phyloP scores from a whole-genome alignment of 2,329 filamentous ascomycete genomes.

The Fusarium heterosporum region DNA sequence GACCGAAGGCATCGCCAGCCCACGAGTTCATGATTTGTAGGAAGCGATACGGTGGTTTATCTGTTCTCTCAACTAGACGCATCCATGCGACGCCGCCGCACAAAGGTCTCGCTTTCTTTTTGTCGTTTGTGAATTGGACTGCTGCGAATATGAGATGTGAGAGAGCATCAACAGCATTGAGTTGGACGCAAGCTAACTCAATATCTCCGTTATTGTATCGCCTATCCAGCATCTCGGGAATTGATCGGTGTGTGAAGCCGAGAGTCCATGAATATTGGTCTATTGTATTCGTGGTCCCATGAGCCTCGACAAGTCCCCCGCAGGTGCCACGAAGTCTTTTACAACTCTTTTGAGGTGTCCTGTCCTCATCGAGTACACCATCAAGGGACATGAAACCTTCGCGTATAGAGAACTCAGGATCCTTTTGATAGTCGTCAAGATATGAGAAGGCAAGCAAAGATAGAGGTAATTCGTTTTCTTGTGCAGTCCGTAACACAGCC shows the following conservation, averaged over 20 bases:
- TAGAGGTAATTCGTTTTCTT: background rate
- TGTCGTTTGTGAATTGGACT: background rate
- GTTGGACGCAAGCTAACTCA: background rate
- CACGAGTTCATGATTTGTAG: background rate
- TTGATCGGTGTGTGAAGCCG: slow-evolving; percentile 5
- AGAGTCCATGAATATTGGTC: background rate
- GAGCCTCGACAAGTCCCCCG: background rate
- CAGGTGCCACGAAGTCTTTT: background rate
- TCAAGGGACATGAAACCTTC: background rate
- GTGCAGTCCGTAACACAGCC: background rate
- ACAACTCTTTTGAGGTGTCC: background rate
- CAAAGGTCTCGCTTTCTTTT: too few species aligned
- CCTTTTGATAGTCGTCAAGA: slow-evolving; percentile 1
- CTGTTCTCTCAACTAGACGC: background rate
- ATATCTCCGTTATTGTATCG: background rate
- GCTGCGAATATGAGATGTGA: background rate
- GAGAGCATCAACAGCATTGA: background rate
- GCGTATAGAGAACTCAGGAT: background rate
- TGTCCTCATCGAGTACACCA: background rate
- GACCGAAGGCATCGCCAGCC: background rate
- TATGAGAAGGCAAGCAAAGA: slow-evolving; percentile 5
- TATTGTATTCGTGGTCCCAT: rapidly evolving
- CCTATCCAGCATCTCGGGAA: background rate
- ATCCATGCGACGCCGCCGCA: background rate
- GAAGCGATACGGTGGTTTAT: background rate